A percentile compares a stretch with the other conserved stretches of the same genome.
phyloP scores from a whole-genome alignment of 140 eudicot genomes.

The Ambrosia hybrid region DNA sequence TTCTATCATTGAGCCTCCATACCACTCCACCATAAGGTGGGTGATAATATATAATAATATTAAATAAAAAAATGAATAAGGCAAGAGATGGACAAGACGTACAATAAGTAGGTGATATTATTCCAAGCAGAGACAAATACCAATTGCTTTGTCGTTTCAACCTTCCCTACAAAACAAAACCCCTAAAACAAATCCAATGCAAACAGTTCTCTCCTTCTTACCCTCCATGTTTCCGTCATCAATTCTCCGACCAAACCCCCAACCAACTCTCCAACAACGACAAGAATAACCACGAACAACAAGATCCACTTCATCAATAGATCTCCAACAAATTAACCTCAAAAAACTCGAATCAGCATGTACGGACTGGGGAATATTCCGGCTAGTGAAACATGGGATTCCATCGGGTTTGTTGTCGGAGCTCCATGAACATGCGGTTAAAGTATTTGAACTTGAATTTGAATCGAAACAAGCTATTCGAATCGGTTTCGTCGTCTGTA shows the following conservation, averaged over 20 bases:
- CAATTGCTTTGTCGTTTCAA: constrained; percentile 4
- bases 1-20: no score
- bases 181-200: constrained; percentile 37
- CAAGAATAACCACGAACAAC: background rate
- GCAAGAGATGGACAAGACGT: background rate
- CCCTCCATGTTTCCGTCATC: constrained; percentile 71
- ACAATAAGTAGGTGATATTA: constrained; percentile 5
- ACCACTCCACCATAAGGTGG: no score
- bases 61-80: background rate
- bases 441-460: constrained; percentile 38
- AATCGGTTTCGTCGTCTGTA: constrained; percentile 32
- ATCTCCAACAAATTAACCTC: constrained; percentile 41
- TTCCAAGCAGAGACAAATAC: no score
- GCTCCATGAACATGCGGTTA: constrained; percentile 42
- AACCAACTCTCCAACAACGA: background rate
- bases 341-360: constrained; percentile 46
- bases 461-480: constrained; percentile 49
- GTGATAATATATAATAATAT: no score
- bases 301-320: constrained; percentile 51
- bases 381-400: constrained; percentile 74
- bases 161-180: constrained; percentile 7
- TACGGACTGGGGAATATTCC: constrained; percentile 76
- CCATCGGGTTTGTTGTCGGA: constrained; percentile 46
- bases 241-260: background rate
- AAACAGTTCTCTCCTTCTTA: constrained; percentile 43